A percentile compares a stretch with the other conserved stretches of the same genome.
Conservation (phyloP, 192 early-diverging fungal genomes). For the Funneliformis mosseae region DNA sequence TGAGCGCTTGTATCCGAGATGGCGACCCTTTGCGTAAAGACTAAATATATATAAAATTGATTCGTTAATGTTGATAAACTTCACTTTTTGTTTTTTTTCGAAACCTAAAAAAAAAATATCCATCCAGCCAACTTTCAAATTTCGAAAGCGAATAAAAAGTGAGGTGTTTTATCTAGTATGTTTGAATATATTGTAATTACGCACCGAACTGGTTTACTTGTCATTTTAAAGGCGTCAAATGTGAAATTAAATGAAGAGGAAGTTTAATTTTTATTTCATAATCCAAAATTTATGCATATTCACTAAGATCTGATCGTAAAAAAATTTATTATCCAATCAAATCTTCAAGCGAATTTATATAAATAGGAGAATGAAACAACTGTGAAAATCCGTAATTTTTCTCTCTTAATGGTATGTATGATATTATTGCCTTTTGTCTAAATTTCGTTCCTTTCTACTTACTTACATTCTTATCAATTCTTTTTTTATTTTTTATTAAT, state of each 20-base stretch:
- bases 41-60: slow-evolving; percentile 51
- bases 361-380: background rate
- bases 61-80: background rate
- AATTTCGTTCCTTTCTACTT: too few relatives aligned
- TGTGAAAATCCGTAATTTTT: background rate
- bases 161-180: background rate
- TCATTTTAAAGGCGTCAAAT: background rate
- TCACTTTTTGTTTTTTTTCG: background rate
- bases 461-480: too few relatives aligned
- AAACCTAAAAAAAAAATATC: background rate
- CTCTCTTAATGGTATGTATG: background rate
- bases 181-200: background rate
- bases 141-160: background rate
- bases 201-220: slow-evolving; percentile 7
- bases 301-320: background rate
- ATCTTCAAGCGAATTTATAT: background rate
- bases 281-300: background rate
- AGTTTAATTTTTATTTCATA: background rate
- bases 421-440: background rate
- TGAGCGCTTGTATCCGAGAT: slow-evolving; percentile 93
- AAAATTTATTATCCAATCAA: background rate
- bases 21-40: slow-evolving; percentile 96
- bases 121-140: background rate
- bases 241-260: background rate
- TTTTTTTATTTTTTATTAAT: background rate